phyloP scores from a whole-genome alignment of 192 early-diverging fungal genomes.

The Kappamyces sp. region DNA sequence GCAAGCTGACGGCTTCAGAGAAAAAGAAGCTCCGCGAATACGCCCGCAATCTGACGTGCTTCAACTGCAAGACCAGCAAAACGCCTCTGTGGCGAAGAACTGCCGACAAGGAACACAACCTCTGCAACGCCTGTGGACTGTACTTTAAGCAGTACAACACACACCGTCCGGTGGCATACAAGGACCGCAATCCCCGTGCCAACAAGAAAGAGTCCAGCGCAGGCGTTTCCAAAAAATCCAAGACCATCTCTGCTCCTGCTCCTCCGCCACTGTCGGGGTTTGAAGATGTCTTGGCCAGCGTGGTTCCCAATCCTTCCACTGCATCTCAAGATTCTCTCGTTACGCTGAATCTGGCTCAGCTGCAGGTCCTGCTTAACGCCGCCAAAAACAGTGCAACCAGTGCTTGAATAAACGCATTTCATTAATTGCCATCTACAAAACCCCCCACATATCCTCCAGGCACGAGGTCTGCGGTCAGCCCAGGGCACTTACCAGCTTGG shows the following conservation, averaged over 20 bases:
- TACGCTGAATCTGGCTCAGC: too few relatives aligned
- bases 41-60: conserved; percentile 36
- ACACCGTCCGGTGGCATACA: conserved; percentile 57
- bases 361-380: too few relatives aligned
- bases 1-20: conserved; percentile 8
- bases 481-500: conserved; percentile 61
- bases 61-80: conserved; percentile 69
- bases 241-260: too few relatives aligned
- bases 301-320: too few relatives aligned
- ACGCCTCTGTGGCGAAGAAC: conserved; percentile 79
- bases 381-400: too few relatives aligned
- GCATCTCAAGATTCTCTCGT: too few relatives aligned
- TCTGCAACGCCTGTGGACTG: conserved; percentile 86
- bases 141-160: conserved; percentile 78
- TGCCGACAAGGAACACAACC: conserved; percentile 64
- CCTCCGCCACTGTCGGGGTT: too few relatives aligned
- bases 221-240: too few relatives aligned
- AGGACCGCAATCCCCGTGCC: conserved; percentile 7
- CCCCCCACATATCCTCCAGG: conserved; percentile 86
- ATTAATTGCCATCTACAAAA: conserved; percentile 52
- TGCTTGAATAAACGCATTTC: too few relatives aligned
- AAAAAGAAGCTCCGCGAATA: conserved; percentile 31
- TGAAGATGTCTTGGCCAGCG: too few relatives aligned
- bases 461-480: conserved; percentile 45
- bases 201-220: too few relatives aligned